Evolutionary conservation across 352 stramenopile species (phyloP).

Genomic region (Phytophthora cajani): DNA sequence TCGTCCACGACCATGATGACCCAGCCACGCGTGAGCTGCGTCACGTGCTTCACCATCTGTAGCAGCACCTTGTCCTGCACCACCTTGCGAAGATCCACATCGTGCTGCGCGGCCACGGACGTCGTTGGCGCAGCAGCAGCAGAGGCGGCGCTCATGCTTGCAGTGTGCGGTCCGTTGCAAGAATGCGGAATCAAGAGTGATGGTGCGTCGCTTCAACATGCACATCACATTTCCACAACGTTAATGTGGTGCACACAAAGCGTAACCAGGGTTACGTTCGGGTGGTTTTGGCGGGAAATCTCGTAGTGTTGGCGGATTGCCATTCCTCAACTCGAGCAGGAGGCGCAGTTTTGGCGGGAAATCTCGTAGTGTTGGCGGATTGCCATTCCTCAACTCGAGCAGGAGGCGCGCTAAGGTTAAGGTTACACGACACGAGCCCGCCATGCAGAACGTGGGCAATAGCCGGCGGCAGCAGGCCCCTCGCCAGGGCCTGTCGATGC

Average conservation of each 20-base stretch:
- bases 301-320: neutral
- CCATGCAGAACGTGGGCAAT: slow-evolving; percentile 89
- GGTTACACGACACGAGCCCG: neutral
- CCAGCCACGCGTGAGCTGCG: slow-evolving; percentile 76
- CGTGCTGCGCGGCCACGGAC: slow-evolving; percentile 33
- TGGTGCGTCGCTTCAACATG: slow-evolving; percentile 12
- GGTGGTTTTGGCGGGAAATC: slow-evolving; percentile 42
- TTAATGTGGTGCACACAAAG: neutral
- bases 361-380: neutral
- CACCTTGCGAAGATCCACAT: slow-evolving; percentile 78
- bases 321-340: slow-evolving; percentile 2
- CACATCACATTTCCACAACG: neutral
- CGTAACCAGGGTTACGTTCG: slow-evolving; percentile 10
- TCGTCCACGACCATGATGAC: slow-evolving; percentile 97
- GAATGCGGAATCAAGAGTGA: slow-evolving; percentile 20
- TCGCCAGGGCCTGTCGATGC: slow-evolving; percentile 60
- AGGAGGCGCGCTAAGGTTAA: neutral
- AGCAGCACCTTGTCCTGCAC: slow-evolving; percentile 82
- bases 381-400: slow-evolving; percentile 5
- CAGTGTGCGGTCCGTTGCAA: neutral
- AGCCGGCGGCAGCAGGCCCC: slow-evolving; percentile 59
- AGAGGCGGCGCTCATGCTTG: neutral
- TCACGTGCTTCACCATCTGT: slow-evolving; percentile 88
- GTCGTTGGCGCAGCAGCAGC: neutral
- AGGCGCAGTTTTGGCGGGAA: slow-evolving; percentile 40